These are phyloP conservation scores for Solanum dulcamara DNA, from an alignment of 257 asterid genomes.

Conservation along the genomic window DNA sequence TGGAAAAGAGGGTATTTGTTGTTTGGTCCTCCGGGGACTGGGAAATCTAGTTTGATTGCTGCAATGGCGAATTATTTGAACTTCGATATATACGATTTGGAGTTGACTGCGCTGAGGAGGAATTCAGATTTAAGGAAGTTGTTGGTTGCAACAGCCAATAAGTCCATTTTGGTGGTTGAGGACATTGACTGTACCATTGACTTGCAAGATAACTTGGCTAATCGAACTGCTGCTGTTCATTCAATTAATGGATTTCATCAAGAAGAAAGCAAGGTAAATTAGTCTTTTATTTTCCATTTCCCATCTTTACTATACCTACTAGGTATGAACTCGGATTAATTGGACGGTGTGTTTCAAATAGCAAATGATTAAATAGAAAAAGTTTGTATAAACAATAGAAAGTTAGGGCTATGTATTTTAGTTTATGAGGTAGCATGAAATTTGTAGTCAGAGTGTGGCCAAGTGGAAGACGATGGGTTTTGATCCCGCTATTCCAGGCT, in stretches of 20 bases:
- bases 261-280: background rate
- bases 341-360: background rate
- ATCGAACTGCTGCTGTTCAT: background rate
- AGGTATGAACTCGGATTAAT: background rate
- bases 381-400: background rate
- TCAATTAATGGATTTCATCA: background rate
- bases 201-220: constrained; percentile 1
- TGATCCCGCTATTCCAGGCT: background rate
- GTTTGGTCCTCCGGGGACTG: constrained; percentile 10
- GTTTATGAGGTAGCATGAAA: background rate
- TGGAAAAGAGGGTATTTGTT: constrained; percentile 24
- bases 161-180: constrained; percentile 16
- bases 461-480: background rate
- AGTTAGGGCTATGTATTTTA: background rate
- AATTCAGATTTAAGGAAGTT: background rate
- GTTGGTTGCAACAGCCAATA: constrained; percentile 1
- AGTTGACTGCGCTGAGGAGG: background rate
- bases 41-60: background rate
- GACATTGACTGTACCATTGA: constrained; percentile 19
- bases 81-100: constrained; percentile 6
- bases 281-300: background rate
- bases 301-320: background rate
- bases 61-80: background rate
- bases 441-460: background rate
- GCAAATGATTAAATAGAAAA: background rate